Conservation (phyloP, 2,329 filamentous ascomycete species). For the Rhytidhysteron rufulum region DNA sequence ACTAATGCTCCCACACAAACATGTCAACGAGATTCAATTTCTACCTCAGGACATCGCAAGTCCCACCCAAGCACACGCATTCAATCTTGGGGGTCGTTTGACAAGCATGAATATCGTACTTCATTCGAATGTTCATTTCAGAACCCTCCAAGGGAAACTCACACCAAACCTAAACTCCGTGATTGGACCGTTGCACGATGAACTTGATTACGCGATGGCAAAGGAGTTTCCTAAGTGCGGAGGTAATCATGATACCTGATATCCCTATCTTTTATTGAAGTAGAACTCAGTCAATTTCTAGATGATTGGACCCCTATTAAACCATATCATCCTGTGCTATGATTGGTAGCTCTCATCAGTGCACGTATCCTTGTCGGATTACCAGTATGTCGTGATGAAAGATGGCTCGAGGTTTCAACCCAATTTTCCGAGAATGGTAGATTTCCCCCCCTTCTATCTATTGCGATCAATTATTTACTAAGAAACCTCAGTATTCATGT, state of each 20-base stretch:
- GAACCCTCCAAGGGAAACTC: conserved; percentile 13
- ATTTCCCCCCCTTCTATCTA: conserved; percentile 27
- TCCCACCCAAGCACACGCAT: neutral
- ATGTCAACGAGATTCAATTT: conserved; percentile 1
- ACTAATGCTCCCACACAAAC: conserved; percentile 2
- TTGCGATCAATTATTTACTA: conserved; percentile 32
- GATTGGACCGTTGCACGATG: conserved; percentile 8
- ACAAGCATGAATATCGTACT: neutral
- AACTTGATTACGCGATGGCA: conserved; percentile 14
- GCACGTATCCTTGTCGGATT: conserved; percentile 40
- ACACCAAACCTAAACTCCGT: conserved; percentile 15
- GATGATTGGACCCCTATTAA: conserved; percentile 9
- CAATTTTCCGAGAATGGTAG: conserved; percentile 34
- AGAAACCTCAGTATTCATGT: conserved; percentile 1
- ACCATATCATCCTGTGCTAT: conserved; percentile 20
- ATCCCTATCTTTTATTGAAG: neutral
- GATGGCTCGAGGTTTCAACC: conserved; percentile 36
- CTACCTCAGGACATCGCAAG: neutral
- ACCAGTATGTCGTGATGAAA: conserved; percentile 30
- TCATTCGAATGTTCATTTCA: conserved; percentile 5
- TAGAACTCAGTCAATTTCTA: neutral
- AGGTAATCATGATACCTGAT: neutral
- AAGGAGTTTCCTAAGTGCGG: conserved; percentile 10
- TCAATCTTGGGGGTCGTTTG: neutral
- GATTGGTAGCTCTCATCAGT: conserved; percentile 38